Percentiles rank a stretch among this genome's conserved stretches.
These are phyloP conservation scores for Fusarium sp. DNA, from an alignment of 2,329 filamentous ascomycete species.

Conservation along the genomic window DNA sequence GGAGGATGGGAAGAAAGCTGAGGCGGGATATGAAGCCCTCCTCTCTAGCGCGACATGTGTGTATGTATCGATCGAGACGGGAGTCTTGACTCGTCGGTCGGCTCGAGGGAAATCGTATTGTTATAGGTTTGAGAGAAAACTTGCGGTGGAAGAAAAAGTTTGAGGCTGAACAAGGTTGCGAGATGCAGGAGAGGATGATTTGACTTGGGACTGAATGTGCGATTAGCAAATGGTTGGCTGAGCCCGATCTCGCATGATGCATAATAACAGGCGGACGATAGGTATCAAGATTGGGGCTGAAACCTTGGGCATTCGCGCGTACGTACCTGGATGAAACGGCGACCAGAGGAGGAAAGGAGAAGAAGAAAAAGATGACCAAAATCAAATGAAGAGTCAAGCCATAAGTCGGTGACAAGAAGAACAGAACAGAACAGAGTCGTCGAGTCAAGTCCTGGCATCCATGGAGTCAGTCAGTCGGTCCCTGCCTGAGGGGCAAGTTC, in stretches of 20 bases:
- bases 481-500: slow-evolving; percentile 25
- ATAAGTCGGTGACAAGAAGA: background rate
- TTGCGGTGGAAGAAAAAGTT: background rate
- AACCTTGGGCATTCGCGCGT: slow-evolving; percentile 1
- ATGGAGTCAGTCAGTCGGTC: slow-evolving; percentile 22
- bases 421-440: background rate
- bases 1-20: background rate
- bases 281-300: slow-evolving; percentile 13
- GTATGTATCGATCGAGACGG: background rate
- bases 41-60: slow-evolving; percentile 28
- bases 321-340: slow-evolving; percentile 9
- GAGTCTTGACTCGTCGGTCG: background rate
- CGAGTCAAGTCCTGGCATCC: slow-evolving; percentile 17
- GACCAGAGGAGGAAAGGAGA: background rate
- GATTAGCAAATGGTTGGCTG: slow-evolving; percentile 41
- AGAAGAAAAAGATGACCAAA: background rate
- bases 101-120: background rate
- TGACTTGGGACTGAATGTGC: slow-evolving; percentile 30
- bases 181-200: slow-evolving; percentile 28
- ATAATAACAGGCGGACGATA: slow-evolving; percentile 26
- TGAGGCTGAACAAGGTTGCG: slow-evolving; percentile 3
- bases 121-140: background rate
- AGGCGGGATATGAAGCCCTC: slow-evolving; percentile 16
- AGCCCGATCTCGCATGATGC: slow-evolving; percentile 41
- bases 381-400: slow-evolving; percentile 11